These are phyloP conservation scores for Monosporascus sp. DNA, from an alignment of 2,329 filamentous ascomycete genomes.

Conservation along the genomic window DNA sequence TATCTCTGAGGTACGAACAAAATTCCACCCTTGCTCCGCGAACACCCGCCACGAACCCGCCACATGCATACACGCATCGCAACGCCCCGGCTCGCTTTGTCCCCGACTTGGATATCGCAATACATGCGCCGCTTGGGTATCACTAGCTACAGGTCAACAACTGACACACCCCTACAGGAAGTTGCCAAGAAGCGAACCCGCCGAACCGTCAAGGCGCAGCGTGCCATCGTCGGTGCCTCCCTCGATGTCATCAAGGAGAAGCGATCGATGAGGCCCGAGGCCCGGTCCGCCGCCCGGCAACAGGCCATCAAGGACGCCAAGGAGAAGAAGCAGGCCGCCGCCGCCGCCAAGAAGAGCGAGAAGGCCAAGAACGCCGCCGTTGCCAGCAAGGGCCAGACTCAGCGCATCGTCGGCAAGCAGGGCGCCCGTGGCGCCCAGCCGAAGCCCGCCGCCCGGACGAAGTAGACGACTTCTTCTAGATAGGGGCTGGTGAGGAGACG, in stretches of 20 bases:
- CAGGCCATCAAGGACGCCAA: conserved; percentile 95
- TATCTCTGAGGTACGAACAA: conserved; percentile 91
- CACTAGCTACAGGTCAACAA: background rate
- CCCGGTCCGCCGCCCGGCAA: conserved; percentile 82
- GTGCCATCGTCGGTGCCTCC: conserved; percentile 97
- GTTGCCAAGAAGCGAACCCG: conserved; percentile 99
- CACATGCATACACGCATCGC: too few species aligned
- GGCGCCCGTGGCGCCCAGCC: conserved; percentile 82
- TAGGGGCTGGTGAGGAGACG: background rate
- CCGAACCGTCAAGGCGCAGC: conserved; percentile 97
- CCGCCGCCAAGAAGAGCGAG: conserved; percentile 95
- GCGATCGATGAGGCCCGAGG: conserved; percentile 90
- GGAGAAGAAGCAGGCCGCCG: conserved; percentile 89
- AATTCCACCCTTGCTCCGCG: conserved; percentile 1
- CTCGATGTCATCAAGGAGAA: conserved; percentile 99
- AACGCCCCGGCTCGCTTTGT: too few species aligned
- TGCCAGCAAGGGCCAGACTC: conserved; percentile 70
- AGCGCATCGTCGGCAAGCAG: conserved; percentile 91
- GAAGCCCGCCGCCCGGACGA: conserved; percentile 77
- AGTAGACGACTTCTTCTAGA: background rate
- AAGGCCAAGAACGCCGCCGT: conserved; percentile 88
- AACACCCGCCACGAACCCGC: too few species aligned
- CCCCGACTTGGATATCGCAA: too few species aligned
- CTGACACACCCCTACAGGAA: conserved; percentile 65
- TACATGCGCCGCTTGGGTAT: too few species aligned